A percentile compares a stretch with the other conserved stretches of the same genome.
Evolutionary conservation across 192 early-diverging fungal species (phyloP).

Genomic region (Thamnidium elegans): DNA sequence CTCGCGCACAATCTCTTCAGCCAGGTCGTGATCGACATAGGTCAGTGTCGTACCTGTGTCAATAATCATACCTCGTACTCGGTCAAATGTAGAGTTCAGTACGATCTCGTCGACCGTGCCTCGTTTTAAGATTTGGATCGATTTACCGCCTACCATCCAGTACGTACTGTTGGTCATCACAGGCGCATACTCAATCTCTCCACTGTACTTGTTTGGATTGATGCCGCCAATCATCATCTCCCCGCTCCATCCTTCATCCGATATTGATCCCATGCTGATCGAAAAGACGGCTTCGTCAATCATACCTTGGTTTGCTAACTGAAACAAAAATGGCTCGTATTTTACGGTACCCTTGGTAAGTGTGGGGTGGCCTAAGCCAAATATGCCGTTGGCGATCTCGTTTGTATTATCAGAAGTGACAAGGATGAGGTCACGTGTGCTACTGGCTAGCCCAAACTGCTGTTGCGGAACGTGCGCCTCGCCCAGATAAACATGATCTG

Average conservation of each 20-base stretch:
- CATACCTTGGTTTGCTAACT: constrained; percentile 4
- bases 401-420: not conserved
- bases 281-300: constrained; percentile 23
- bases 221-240: constrained; percentile 44
- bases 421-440: constrained; percentile 14
- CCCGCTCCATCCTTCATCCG: constrained; percentile 23
- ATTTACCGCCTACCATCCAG: constrained; percentile 28
- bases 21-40: constrained; percentile 18
- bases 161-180: constrained; percentile 13
- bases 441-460: constrained; percentile 26
- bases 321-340: constrained; percentile 28
- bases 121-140: not conserved
- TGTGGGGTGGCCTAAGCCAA: constrained; percentile 24
- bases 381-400: constrained; percentile 21
- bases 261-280: constrained; percentile 9
- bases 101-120: not conserved
- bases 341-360: not conserved
- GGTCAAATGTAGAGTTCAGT: not conserved
- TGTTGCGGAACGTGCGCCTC: constrained; percentile 4
- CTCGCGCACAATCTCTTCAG: constrained; percentile 5
- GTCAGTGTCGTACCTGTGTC: constrained; percentile 31
- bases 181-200: constrained; percentile 39
- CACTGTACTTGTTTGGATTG: constrained; percentile 39
- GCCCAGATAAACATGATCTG: constrained; percentile 21
- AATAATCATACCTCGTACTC: constrained; percentile 17